Base-by-base conservation (phyloP, 1,139 yeast genomes). In the Pichia sp. region DNA sequence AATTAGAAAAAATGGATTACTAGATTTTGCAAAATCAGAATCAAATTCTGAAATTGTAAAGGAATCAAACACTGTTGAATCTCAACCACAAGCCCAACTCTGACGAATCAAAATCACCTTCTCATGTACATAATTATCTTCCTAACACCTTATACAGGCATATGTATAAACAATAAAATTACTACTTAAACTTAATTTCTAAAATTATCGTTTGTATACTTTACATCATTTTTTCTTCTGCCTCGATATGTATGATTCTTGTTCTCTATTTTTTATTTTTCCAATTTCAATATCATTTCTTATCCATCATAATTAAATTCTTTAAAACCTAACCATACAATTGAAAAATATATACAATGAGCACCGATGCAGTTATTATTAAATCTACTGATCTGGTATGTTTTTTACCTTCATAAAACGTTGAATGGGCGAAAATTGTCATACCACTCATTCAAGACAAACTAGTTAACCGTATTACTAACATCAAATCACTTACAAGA, bases 1-100 rank as follows among this genome's bases (percentile, higher is more conserved):
- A 55, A 69, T 79, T 65, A 76, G 79, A 56, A 70, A 60, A 39
- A 55, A 55, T 56, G 60, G 68, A 37, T 56, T 64, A 46, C 46
- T 44, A 1, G 69, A 66, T 45, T 61, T 63, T 30, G n/a, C 40
- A 18, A 35, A 27, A 8, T 23, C 37, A 15, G n/a, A 30, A 27
- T 23, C 26, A 13, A 5, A 30, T n/a, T 5, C 39, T 24, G 42
- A 9, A 24, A 16, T 24, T 38, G 29, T 25, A 32, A n/a, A n/a
- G n/a, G n/a, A n/a, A n/a, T n/a, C n/a, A n/a, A n/a, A n/a, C n/a
- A n/a, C n/a, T n/a, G 22, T 15, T 11, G 42, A 38, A 39, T 7
- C 35, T 24, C 46, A 43, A 24, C 46, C 24, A 30, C 45, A 41
- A 32, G 18, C 20, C 27, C 44, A 39, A 23, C n/a, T 23, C 15